Base-by-base conservation (phyloP, 495 filamentous ascomycete species). In the Aspergillus bertholletiae region DNA sequence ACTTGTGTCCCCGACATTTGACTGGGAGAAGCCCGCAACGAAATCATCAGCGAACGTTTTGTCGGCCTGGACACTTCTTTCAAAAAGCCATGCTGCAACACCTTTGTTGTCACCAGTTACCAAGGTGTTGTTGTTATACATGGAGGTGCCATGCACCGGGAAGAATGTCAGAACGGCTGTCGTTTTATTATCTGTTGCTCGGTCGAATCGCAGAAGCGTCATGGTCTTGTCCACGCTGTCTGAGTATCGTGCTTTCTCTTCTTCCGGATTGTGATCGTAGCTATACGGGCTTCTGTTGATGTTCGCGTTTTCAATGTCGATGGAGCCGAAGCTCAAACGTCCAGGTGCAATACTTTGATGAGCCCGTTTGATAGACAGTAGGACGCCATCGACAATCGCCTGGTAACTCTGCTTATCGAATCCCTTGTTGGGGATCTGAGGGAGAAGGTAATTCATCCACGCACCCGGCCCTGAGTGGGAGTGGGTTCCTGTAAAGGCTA, bases 31-130 rank as follows among this genome's bases (percentile, higher is more conserved):
- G 11, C 91, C 93, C 2, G 95, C 90, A 17, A 98, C 88, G 57
- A 92, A 96, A n/a, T 78, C 80, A 21, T 85, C 81, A 0, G 84
- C 79, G 28, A 82, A 82, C 11, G 74, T 67, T 0, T 67, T 58
- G 8, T 81, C 75, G 2, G 76, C 74, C 27, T 71, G 64, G 11
- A 88, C 77, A 43, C 82, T 86, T 60, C 89, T 80, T 66, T 98
- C 93, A 53, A 97, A 89, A 7, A 94, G 71, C 58, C 85, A 84
- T 1, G 93, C 92, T 18, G 93, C 94, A 5, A 96, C 91, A 13
- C 93, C 93, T 71, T 98, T 98, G 68, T 98, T 98, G 66, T 98
- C 93, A 9, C 91, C 94, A 4, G 91, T 85, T 41, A 96, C 84
- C 12, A 97, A 73, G 7, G 90, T 96, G 65, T 98, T 97, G 69